These are phyloP conservation scores for Boletales sp. DNA, from an alignment of 768 basidiomycete genomes.

Conservation along the genomic window DNA sequence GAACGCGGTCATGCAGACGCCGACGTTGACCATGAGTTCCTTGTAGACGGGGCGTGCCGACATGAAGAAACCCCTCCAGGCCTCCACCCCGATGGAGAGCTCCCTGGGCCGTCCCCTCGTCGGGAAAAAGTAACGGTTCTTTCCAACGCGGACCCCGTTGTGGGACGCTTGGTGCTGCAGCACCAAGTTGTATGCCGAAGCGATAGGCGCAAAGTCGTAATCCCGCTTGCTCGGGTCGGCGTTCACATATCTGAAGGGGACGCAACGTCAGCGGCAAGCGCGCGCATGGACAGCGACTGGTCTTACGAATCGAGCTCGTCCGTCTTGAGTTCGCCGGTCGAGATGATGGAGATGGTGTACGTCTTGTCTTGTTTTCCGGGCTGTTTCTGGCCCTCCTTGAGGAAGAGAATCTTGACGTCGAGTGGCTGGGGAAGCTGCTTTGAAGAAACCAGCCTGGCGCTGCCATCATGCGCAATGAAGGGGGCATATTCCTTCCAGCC, in stretches of 20 bases:
- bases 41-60: constrained; percentile 48
- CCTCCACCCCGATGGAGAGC: constrained; percentile 40
- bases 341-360: constrained; percentile 38
- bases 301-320: constrained; percentile 34
- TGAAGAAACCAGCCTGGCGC: constrained; percentile 40
- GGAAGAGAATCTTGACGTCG: constrained; percentile 30
- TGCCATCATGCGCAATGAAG: constrained; percentile 39
- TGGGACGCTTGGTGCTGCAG: constrained; percentile 41
- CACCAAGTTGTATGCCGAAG: constrained; percentile 46
- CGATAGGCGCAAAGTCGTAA: constrained; percentile 41
- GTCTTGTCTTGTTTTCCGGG: constrained; percentile 29
- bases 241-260: constrained; percentile 33
- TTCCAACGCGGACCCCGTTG: constrained; percentile 45
- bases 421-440: constrained; percentile 37
- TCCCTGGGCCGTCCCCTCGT: constrained; percentile 19
- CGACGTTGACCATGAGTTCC: constrained; percentile 52
- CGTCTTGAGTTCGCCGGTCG: constrained; percentile 28
- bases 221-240: constrained; percentile 35
- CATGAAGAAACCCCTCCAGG: constrained; percentile 48
- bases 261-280: background rate
- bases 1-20: constrained; percentile 52
- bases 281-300: background rate
- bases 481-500: constrained; percentile 37
- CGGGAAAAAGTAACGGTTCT: constrained; percentile 51
- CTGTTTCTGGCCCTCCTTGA: constrained; percentile 37